Base-by-base conservation (phyloP, 2,329 filamentous ascomycete species). In the Arthrobotrys iridis region DNA sequence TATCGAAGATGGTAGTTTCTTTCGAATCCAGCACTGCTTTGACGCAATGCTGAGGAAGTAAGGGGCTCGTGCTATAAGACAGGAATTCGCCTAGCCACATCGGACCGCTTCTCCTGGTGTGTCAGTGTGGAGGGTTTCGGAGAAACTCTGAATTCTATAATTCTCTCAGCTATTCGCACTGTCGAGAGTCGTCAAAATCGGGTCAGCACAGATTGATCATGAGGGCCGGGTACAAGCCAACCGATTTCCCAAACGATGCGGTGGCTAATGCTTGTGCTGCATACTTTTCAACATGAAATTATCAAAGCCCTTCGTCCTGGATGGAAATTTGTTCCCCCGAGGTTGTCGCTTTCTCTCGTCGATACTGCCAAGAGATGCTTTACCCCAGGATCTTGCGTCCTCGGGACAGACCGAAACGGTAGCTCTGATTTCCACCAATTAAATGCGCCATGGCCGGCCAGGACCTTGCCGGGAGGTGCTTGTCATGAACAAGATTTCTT, bases 281-380 rank as follows among this genome's bases (percentile, higher is more conserved):
- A 50, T 30, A 3, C 20, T 55, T 8, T 8, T 35, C 20, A 28
- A 22, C n/a, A 3, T 24, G 1, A 20, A 37, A 8, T n/a, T 24
- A 20, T 48, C 26, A 8, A 35, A 40, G 43, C 6, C 20, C 20
- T 65, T 20, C 26, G 46, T 50, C 45, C 40, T 74, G 52, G 70
- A 74, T 74, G 70, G 70, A 74, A 74, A 62, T 74, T 74, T 74
- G 68, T 74, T 75, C 57, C 48, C 45, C 71, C 63, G 71, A 68
- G 37, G 41, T 40, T 22, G 52, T 50, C 20, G 33, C 48, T 33
- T 66, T 26, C 18, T 55, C 22, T 28, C 33, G 35, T 64, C 15
- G 22, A 59, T 55, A 50, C 4, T 64, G 68, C 68, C 68, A 74
- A 66, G 60, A 60, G 45, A 24, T 43, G 20, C 18, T 22, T 5